Evolutionary conservation across 805 yeast genomes (phyloP).

Genomic region (Ogataea wickerhamii): DNA sequence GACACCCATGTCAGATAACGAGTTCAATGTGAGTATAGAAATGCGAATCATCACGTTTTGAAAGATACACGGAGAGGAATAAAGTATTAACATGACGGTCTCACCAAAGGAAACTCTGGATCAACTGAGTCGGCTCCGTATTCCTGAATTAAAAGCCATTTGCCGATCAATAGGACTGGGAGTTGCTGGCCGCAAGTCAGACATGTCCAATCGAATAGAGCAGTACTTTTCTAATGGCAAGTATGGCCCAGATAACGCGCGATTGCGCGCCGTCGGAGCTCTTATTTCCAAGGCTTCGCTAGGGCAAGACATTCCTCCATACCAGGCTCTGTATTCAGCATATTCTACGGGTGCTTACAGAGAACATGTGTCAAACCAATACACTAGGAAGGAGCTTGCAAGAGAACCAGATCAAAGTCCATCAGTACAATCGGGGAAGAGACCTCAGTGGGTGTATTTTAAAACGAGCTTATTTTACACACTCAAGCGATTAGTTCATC

Average conservation of each 20-base stretch:
- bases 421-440: background rate
- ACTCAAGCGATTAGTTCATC: slow-evolving; percentile 44
- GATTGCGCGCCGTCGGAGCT: slow-evolving; percentile 43
- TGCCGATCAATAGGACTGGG: slow-evolving; percentile 49
- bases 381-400: slow-evolving; percentile 8
- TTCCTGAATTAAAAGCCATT: slow-evolving; percentile 50
- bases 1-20: slow-evolving; percentile 17
- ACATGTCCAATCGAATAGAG: slow-evolving; percentile 51
- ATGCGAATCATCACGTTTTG: background rate
- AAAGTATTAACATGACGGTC: slow-evolving; percentile 1
- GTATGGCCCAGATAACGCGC: slow-evolving; percentile 35
- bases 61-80: background rate
- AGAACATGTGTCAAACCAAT: slow-evolving; percentile 24
- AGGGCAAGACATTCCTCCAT: slow-evolving; percentile 37
- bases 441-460: slow-evolving; percentile 46
- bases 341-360: slow-evolving; percentile 18
- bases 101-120: slow-evolving; percentile 27
- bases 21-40: slow-evolving; percentile 12
- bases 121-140: slow-evolving; percentile 38
- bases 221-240: slow-evolving; percentile 42
- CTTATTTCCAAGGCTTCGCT: slow-evolving; percentile 37
- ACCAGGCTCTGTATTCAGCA: slow-evolving; percentile 26
- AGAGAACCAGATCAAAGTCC: background rate
- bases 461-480: slow-evolving; percentile 54
- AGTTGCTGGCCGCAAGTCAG: slow-evolving; percentile 57